Evolutionary conservation across 768 basidiomycete genomes (phyloP).

Genomic region (Hebeloma cylindrosporum): DNA sequence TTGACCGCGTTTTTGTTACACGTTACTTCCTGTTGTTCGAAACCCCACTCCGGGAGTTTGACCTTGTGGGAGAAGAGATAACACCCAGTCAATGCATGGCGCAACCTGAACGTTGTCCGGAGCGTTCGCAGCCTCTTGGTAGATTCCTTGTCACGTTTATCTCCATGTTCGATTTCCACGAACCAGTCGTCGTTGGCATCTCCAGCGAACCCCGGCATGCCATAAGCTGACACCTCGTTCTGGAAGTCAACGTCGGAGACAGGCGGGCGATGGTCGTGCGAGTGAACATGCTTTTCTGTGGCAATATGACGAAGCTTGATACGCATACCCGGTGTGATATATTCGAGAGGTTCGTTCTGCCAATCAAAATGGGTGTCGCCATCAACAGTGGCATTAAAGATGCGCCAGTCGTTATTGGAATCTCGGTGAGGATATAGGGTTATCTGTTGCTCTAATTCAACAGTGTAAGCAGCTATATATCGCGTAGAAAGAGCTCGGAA

Average conservation of each 20-base stretch:
- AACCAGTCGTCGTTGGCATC: conserved; percentile 94
- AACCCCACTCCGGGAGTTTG: conserved; percentile 97
- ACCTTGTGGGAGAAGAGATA: conserved; percentile 98
- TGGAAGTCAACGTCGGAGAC: conserved; percentile 99
- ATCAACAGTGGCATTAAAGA: conserved; percentile 70
- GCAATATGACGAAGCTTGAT: conserved; percentile 80
- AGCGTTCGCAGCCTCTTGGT: conserved; percentile 74
- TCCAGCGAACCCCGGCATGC: conserved; percentile 79
- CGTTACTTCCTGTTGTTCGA: conserved; percentile 98
- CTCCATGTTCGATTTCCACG: conserved; percentile 78
- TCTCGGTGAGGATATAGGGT: conserved; percentile 99
- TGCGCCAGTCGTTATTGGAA: conserved; percentile 89
- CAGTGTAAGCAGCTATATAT: not conserved
- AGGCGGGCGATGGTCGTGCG: conserved; percentile 92
- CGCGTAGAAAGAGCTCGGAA: too few species aligned
- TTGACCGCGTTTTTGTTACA: conserved; percentile 96
- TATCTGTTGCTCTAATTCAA: conserved; percentile 85
- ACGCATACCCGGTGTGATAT: conserved; percentile 63
- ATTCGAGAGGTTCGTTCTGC: conserved; percentile 51
- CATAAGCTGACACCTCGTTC: conserved; percentile 96
- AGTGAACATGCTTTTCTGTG: conserved; percentile 88
- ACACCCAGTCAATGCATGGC: conserved; percentile 87
- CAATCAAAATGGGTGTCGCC: conserved; percentile 43
- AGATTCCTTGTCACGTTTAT: conserved; percentile 64
- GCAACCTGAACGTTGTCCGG: conserved; percentile 76